Percentiles rank a stretch among this genome's conserved stretches.
These are phyloP conservation scores for Exsudoporus frostii DNA, from an alignment of 768 basidiomycete species.

Conservation along the genomic window DNA sequence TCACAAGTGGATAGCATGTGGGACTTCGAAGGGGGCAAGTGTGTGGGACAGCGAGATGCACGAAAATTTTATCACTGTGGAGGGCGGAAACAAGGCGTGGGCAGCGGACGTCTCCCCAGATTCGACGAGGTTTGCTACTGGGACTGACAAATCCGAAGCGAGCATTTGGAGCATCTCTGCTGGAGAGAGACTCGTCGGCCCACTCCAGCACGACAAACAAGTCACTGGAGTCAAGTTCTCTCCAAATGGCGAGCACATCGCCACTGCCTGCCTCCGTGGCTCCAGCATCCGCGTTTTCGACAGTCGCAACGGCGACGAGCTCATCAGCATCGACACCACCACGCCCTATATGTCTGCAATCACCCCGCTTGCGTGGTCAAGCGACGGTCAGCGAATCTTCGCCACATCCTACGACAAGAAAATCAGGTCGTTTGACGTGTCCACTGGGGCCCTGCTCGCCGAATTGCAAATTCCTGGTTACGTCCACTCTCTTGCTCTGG, in stretches of 20 bases:
- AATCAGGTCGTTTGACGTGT: background rate
- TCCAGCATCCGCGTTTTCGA: background rate
- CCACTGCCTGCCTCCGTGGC: background rate
- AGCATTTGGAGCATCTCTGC: background rate
- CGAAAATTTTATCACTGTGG: background rate
- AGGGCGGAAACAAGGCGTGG: background rate
- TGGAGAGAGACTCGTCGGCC: background rate
- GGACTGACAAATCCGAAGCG: background rate
- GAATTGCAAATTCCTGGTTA: too few species aligned
- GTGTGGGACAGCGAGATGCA: background rate
- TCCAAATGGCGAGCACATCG: background rate
- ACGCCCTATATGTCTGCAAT: fast-evolving
- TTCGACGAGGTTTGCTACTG: background rate
- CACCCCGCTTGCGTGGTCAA: background rate
- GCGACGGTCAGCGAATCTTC: background rate
- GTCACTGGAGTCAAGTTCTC: background rate
- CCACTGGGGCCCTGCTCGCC: background rate
- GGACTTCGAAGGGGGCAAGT: background rate
- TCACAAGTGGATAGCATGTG: background rate
- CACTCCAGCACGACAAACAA: background rate
- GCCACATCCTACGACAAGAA: background rate
- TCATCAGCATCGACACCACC: background rate
- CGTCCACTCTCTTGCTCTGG: background rate
- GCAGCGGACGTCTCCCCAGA: background rate
- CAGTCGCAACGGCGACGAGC: background rate